phyloP scores from a whole-genome alignment of 257 asterid species.

The Rhazya stricta region DNA sequence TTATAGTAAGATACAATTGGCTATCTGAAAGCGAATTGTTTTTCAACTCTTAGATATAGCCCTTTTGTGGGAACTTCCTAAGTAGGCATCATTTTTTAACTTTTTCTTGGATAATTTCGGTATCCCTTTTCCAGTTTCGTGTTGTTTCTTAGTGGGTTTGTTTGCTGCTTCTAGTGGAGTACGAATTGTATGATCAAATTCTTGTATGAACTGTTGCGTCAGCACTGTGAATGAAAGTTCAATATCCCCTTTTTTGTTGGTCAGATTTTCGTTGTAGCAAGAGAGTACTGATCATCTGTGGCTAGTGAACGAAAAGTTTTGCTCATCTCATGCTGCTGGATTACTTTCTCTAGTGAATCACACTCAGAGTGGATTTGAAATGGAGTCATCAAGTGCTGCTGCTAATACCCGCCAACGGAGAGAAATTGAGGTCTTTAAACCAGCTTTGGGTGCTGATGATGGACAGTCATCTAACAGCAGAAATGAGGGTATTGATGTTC shows the following conservation, averaged over 20 bases:
- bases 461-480: conserved; percentile 21
- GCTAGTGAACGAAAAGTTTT: background rate
- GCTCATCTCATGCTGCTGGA: conserved; percentile 8
- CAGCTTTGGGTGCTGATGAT: conserved; percentile 25
- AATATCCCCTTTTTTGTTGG: background rate
- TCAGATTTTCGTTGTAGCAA: background rate
- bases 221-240: background rate
- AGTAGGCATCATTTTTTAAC: background rate
- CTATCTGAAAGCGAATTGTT: background rate
- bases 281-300: background rate
- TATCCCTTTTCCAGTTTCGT: background rate
- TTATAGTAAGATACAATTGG: background rate
- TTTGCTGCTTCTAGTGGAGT: background rate
- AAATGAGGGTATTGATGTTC: conserved; percentile 25
- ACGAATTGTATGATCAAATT: background rate
- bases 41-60: background rate
- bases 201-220: background rate
- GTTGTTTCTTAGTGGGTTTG: background rate
- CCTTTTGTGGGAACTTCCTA: background rate
- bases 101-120: background rate
- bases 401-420: conserved; percentile 22
- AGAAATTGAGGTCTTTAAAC: conserved; percentile 53
- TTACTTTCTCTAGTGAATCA: conserved; percentile 1
- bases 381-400: conserved; percentile 36
- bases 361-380: background rate